Percentiles rank a stretch among this genome's conserved stretches.
These are phyloP conservation scores for Neocucurbitaria cava DNA, from an alignment of 2,329 filamentous ascomycete species.

Conservation along the genomic window DNA sequence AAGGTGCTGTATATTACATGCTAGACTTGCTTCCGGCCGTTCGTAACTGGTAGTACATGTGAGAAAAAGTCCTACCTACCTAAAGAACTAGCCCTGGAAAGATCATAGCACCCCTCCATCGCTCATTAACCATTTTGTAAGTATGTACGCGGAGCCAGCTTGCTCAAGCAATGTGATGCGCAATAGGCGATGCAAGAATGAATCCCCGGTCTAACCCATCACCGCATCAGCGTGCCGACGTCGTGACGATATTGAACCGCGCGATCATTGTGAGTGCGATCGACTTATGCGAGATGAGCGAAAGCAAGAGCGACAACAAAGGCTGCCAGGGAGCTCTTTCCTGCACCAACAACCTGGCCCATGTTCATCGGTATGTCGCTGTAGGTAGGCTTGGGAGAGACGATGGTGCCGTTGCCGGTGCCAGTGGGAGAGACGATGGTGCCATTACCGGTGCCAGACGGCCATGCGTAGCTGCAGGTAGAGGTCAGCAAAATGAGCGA, in stretches of 20 bases:
- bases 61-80: conserved; percentile 31
- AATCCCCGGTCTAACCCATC: conserved; percentile 16
- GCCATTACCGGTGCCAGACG: conserved; percentile 28
- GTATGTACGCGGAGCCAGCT: conserved; percentile 23
- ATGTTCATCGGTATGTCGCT: conserved; percentile 32
- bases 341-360: conserved; percentile 26
- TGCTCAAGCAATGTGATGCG: conserved; percentile 24
- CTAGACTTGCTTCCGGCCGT: conserved; percentile 28
- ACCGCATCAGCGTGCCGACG: conserved; percentile 17
- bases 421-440: conserved; percentile 28
- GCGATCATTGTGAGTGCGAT: not conserved
- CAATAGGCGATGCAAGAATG: conserved; percentile 26
- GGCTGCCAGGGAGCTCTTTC: conserved; percentile 34
- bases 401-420: conserved; percentile 31
- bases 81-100: conserved; percentile 32
- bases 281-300: conserved; percentile 32
- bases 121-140: conserved; percentile 21
- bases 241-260: conserved; percentile 10
- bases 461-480: conserved; percentile 18
- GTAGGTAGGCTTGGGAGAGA: conserved; percentile 32
- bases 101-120: conserved; percentile 21
- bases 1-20: conserved; percentile 35
- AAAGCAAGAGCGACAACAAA: conserved; percentile 37
- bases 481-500: conserved; percentile 7
- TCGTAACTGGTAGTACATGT: conserved; percentile 39